Conservation (phyloP, 495 filamentous ascomycete species). For the Aspergillus nanangensis region DNA sequence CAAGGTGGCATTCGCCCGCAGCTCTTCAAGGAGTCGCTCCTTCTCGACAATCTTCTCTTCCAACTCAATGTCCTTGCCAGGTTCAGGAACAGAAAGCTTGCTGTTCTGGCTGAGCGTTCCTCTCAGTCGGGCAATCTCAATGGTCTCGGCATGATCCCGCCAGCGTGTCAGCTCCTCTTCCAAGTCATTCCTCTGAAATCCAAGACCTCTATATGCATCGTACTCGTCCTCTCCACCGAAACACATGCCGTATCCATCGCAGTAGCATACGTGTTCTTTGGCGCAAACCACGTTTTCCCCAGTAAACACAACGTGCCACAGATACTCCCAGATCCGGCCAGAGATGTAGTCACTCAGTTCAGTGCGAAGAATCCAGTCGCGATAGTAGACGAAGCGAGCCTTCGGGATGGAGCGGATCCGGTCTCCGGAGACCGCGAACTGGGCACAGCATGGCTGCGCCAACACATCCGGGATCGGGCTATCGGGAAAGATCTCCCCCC, state of each 20-base stretch:
- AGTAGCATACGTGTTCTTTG: slow-evolving; percentile 65
- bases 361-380: slow-evolving; percentile 66
- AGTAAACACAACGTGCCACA: slow-evolving; percentile 70
- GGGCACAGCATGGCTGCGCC: slow-evolving; percentile 60
- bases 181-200: slow-evolving; percentile 33
- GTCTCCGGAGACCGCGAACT: slow-evolving; percentile 58
- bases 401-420: slow-evolving; percentile 53
- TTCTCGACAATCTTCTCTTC: slow-evolving; percentile 20
- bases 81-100: slow-evolving; percentile 33
- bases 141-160: slow-evolving; percentile 30
- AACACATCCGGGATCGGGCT: slow-evolving; percentile 49
- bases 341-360: slow-evolving; percentile 60
- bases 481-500: slow-evolving; percentile 53
- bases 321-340: slow-evolving; percentile 71
- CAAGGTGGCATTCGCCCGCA: slow-evolving; percentile 37
- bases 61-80: slow-evolving; percentile 26
- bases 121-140: slow-evolving; percentile 29
- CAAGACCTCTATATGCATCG: slow-evolving; percentile 39
- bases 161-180: slow-evolving; percentile 47
- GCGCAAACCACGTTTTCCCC: slow-evolving; percentile 56
- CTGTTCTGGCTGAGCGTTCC: slow-evolving; percentile 24
- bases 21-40: slow-evolving; percentile 30
- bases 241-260: slow-evolving; percentile 73
- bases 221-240: slow-evolving; percentile 59
- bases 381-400: slow-evolving; percentile 56